Percentiles rank a stretch among this genome's conserved stretches.
Conservation (phyloP, 1,139 yeast species). For the Sugiyamaella xylanicola region DNA sequence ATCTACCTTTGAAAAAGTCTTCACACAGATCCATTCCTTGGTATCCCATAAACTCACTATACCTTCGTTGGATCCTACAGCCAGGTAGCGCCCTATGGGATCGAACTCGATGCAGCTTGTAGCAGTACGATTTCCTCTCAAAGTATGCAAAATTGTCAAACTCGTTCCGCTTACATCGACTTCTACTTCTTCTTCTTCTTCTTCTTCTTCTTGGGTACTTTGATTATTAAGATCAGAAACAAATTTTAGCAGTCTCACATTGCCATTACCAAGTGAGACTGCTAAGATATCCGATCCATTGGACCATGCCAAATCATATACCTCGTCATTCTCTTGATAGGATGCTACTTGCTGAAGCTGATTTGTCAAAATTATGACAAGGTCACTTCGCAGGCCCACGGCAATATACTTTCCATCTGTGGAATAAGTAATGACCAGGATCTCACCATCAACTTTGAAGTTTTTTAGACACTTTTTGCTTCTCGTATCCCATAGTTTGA, state of each 20-base stretch:
- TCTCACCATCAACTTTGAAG: slow-evolving; percentile 40
- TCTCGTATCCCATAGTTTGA: slow-evolving; percentile 61
- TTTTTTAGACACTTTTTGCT: slow-evolving; percentile 47
- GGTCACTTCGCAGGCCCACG: slow-evolving; percentile 48
- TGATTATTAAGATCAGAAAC: not conserved
- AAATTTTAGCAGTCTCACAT: slow-evolving; percentile 33
- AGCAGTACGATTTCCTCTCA: slow-evolving; percentile 57
- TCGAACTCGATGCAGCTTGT: slow-evolving; percentile 57
- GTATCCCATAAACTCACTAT: slow-evolving; percentile 64
- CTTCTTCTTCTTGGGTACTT: not conserved
- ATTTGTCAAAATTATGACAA: slow-evolving; percentile 28
- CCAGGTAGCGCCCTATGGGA: slow-evolving; percentile 58
- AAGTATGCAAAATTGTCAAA: slow-evolving; percentile 35
- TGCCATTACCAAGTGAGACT: slow-evolving; percentile 43
- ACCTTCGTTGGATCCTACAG: slow-evolving; percentile 72
- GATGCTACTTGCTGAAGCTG: slow-evolving; percentile 23
- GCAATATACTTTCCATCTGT: slow-evolving; percentile 57
- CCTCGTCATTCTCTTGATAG: slow-evolving; percentile 34
- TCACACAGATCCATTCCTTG: slow-evolving; percentile 48
- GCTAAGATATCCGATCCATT: slow-evolving; percentile 37
- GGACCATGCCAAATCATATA: slow-evolving; percentile 47
- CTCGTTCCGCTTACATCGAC: too few relatives aligned
- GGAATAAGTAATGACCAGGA: slow-evolving; percentile 50
- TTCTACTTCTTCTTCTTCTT: too few relatives aligned
- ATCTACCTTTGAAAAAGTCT: slow-evolving; percentile 52